Evolutionary conservation across 768 basidiomycete species (phyloP), one percentile per base, ranked within the genome.

Genomic region (Boletus sp.): DNA sequence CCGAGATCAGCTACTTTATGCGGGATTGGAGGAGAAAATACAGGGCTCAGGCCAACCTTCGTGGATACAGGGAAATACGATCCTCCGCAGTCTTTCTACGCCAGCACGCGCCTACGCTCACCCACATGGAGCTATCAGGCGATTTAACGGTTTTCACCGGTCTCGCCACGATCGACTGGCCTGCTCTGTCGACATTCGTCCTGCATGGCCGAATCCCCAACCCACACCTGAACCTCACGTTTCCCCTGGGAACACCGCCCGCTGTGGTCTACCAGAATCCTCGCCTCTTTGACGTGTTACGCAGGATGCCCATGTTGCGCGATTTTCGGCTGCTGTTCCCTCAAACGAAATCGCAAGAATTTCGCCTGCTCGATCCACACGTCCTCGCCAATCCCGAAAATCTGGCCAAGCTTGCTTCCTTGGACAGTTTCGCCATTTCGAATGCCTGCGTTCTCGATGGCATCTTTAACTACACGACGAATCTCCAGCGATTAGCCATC

Each of bases 1-100:
- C 70, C 33, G 72, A 73, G 18, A 67, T 67, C 42, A 65, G 58
- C 24, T 73, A 73, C 60, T 74, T 68, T 12, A 73, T 73, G 62
- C 68, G 72, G 0, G 73, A 71, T 39, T 73, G 72, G 72, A 61
- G 71, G 52, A 70, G 70, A 60, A 73, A 73, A 41, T 69, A 73
- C 52, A 75, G 70, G 47, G 61, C 67, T 0, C 72, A 73, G 37
- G 64, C 67, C 4, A 64, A 64, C 52, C 58, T 64, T 41, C 72
- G 73, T 14, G 69, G 71, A 3, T 61, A 48, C 24, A 59, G 66
- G 56, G 72, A 73, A 46, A 62, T 68, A 7, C 67, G 67, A 35
- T 70, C 72, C 11, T 67, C 70, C 9, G 62, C 62, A 0, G 64
- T 64, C 35, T 72, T 75, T 39, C 39, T 73, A 17, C 68, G 70